Conservation (phyloP, 2,329 filamentous ascomycete species). For the Colletotrichum theobromicola region DNA sequence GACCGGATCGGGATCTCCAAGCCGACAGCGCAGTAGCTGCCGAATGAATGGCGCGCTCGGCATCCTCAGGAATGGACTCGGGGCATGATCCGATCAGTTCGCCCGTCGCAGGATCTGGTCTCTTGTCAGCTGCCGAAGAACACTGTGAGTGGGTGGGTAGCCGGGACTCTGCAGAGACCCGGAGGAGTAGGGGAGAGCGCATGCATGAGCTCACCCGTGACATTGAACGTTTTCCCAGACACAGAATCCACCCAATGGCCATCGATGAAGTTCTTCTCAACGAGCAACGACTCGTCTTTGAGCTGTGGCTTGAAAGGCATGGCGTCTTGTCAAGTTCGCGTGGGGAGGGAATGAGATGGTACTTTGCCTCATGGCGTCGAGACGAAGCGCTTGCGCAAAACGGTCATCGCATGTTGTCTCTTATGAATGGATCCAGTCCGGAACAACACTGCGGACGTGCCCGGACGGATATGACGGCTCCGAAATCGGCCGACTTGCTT, state of each 20-base stretch:
- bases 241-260: neutral
- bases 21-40: conserved; percentile 76
- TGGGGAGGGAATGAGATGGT: neutral
- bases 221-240: neutral
- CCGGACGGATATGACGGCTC: neutral
- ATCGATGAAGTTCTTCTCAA: neutral
- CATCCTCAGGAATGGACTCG: conserved; percentile 81
- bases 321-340: neutral
- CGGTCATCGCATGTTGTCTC: neutral
- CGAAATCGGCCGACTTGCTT: neutral
- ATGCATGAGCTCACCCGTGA: neutral
- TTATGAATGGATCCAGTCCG: neutral
- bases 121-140: neutral
- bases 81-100: conserved; percentile 82
- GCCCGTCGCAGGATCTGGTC: conserved; percentile 81
- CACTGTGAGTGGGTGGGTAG: conserved; percentile 27
- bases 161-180: neutral
- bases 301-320: neutral
- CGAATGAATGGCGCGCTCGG: conserved; percentile 79
- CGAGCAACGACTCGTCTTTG: neutral
- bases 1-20: conserved; percentile 75
- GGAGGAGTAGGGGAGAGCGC: neutral
- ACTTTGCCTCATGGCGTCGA: neutral
- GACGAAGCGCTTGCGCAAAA: neutral
- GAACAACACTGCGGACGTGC: neutral